These are phyloP conservation scores for Polychytrium aggregatum DNA, from an alignment of 192 early-diverging fungal genomes.

Conservation along the genomic window DNA sequence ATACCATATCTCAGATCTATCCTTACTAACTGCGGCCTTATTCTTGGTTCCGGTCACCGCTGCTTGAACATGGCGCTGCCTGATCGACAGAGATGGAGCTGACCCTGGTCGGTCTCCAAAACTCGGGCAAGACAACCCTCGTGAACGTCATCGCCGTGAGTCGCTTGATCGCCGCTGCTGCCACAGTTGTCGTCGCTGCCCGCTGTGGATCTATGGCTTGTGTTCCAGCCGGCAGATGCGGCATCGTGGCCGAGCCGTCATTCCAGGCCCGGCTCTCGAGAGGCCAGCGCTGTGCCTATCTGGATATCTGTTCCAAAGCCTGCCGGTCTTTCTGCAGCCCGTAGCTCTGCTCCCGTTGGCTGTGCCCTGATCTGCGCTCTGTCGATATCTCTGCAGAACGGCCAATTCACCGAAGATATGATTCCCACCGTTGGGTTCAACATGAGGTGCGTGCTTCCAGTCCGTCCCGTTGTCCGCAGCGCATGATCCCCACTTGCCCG, in stretches of 20 bases:
- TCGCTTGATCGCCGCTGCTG: too few species aligned
- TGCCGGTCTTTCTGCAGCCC: too few species aligned
- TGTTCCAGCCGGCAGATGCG: too few species aligned
- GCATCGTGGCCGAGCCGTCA: too few species aligned
- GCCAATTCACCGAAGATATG: constrained; percentile 52
- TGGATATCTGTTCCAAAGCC: too few species aligned
- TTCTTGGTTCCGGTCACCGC: neutral
- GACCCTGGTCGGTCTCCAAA: constrained; percentile 47
- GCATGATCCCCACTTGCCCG: too few species aligned
- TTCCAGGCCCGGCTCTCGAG: neutral
- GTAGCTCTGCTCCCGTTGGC: too few species aligned
- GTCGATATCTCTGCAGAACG: constrained; percentile 14
- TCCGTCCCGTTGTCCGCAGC: too few species aligned
- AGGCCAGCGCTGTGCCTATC: too few species aligned
- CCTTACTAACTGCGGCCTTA: neutral
- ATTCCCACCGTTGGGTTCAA: constrained; percentile 99
- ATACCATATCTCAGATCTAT: neutral
- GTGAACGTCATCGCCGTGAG: constrained; percentile 47
- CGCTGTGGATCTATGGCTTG: too few species aligned
- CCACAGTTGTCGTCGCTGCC: too few species aligned
- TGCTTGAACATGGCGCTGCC: neutral
- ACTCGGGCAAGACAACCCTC: constrained; percentile 48
- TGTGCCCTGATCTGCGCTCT: too few species aligned
- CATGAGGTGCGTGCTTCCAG: constrained; percentile 87
- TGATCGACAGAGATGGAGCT: constrained; percentile 40